Base-by-base conservation (phyloP, 345 rosid genomes). In the Arabidopsis arenosa region DNA sequence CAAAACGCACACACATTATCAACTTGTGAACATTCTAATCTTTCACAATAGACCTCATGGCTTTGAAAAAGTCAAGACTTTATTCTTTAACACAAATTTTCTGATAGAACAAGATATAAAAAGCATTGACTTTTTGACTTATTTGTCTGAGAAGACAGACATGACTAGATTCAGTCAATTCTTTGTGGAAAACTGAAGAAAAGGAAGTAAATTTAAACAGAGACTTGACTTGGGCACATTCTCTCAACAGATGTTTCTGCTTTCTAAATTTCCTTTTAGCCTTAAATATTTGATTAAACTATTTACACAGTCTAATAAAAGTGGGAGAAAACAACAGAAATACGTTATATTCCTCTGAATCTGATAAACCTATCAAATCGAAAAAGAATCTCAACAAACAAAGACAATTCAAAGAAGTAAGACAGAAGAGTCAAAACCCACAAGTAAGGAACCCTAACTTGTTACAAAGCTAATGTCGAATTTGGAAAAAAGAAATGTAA, bases 191-290 rank as follows among this genome's bases (percentile, higher is more conserved):
- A 63, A 70, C 66, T 32, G 40, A 69, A 68, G 66, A 18, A 60
- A 49, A 75, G 54, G 68, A 66, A 58, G 15, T 5, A 12, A 40
- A 43, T 17, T 28, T 26, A 13, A 59, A 77, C 71, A 76, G 80
- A 77, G 55, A 53, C 65, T 72, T 5, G 39, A 5, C 39, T 56
- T 56, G 37, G 3, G 32, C 63, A 65, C 55, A 72, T 72, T 66
- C 18, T 72, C 63, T n/a, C 7, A 77, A 78, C 81, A 78, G 77
- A 78, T 65, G 77, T 78, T 72, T 72, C 68, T 72, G 72, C 75
- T 70, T 70, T 76, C 55, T 52, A 53, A 23, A 17, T 9, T 45
- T 63, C 65, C 28, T 12, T 77, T 36, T 72, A 48, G 7, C 67
- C 67, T 39, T 28, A 70, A 63, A 44, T 2, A 28, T 28, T 28